Conservation (phyloP, 441 rosid species). For the Codiaeum variegatum region DNA sequence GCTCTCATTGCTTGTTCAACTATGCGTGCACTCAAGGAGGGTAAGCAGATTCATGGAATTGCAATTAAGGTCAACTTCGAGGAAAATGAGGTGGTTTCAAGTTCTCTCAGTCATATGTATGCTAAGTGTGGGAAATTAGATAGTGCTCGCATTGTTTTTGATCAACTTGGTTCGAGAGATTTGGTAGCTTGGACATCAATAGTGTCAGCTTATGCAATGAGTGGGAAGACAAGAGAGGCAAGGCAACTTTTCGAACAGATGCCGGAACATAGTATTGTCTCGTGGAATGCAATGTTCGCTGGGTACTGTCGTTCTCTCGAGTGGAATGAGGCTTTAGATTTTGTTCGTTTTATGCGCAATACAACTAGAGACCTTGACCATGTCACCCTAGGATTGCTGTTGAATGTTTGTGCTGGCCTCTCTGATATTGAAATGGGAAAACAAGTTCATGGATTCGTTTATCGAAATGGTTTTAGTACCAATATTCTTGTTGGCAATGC, state of each 20-base stretch:
- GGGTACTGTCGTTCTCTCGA: slow-evolving; percentile 50
- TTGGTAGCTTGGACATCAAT: slow-evolving; percentile 68
- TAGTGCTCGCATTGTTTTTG: slow-evolving; percentile 56
- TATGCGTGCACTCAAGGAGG: slow-evolving; percentile 44
- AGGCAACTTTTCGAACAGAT: slow-evolving; percentile 67
- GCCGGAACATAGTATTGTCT: slow-evolving; percentile 66
- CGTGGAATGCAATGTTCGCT: slow-evolving; percentile 82
- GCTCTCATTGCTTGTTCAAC: slow-evolving; percentile 71
- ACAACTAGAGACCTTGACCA: slow-evolving; percentile 49
- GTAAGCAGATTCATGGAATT: slow-evolving; percentile 68
- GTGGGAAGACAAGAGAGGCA: slow-evolving; percentile 57
- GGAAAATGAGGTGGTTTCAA: slow-evolving; percentile 50
- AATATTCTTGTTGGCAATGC: slow-evolving; percentile 56
- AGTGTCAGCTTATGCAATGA: slow-evolving; percentile 62
- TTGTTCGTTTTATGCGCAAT: slow-evolving; percentile 44
- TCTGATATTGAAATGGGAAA: slow-evolving; percentile 69
- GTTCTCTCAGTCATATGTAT: slow-evolving; percentile 69
- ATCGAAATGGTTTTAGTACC: slow-evolving; percentile 44
- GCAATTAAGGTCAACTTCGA: slow-evolving; percentile 40
- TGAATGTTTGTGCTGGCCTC: slow-evolving; percentile 60
- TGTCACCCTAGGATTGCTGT: slow-evolving; percentile 52
- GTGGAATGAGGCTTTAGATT: slow-evolving; percentile 66
- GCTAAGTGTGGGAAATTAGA: slow-evolving; percentile 55
- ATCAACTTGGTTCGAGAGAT: slow-evolving; percentile 50
- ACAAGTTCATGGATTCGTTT: slow-evolving; percentile 67